Evolutionary conservation across 257 asterid genomes (phyloP).

Genomic region (Eustoma russellianum): DNA sequence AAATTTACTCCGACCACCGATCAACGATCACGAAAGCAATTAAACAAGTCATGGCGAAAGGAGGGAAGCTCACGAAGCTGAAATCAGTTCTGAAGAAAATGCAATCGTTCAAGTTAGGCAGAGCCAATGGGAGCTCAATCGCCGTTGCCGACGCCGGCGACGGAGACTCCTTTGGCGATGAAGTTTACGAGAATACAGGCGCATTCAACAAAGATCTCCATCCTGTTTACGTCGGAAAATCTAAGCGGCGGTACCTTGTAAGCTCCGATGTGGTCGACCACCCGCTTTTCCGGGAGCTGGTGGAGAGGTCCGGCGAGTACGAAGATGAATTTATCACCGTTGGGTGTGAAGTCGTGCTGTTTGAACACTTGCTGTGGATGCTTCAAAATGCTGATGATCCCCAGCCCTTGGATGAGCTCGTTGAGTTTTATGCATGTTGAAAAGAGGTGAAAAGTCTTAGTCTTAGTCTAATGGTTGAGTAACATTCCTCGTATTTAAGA

Average conservation of each 20-base stretch:
- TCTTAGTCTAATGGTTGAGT: no score
- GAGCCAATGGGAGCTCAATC: conserved; percentile 31
- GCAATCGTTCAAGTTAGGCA: conserved; percentile 89
- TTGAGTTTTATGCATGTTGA: conserved; percentile 64
- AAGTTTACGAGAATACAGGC: neutral
- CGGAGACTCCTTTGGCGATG: conserved; percentile 12
- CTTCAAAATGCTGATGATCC: conserved; percentile 80
- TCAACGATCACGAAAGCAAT: no score
- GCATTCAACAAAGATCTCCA: conserved; percentile 29
- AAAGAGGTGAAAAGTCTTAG: neutral
- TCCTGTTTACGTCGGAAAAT: conserved; percentile 84
- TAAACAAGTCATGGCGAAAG: conserved; percentile 14
- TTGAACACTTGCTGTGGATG: conserved; percentile 87
- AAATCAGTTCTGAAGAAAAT: conserved; percentile 79
- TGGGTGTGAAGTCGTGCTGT: conserved; percentile 84
- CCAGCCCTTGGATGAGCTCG: conserved; percentile 71
- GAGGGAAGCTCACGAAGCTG: conserved; percentile 75
- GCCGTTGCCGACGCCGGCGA: conserved; percentile 9
- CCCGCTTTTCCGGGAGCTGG: conserved; percentile 84
- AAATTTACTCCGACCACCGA: no score
- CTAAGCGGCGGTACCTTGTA: conserved; percentile 72
- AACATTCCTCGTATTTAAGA: no score
- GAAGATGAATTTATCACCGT: conserved; percentile 36
- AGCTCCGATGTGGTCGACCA: conserved; percentile 67
- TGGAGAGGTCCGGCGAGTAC: conserved; percentile 29